These are phyloP conservation scores for Termitomyces sp. DNA, from an alignment of 768 basidiomycete species.

Conservation along the genomic window DNA sequence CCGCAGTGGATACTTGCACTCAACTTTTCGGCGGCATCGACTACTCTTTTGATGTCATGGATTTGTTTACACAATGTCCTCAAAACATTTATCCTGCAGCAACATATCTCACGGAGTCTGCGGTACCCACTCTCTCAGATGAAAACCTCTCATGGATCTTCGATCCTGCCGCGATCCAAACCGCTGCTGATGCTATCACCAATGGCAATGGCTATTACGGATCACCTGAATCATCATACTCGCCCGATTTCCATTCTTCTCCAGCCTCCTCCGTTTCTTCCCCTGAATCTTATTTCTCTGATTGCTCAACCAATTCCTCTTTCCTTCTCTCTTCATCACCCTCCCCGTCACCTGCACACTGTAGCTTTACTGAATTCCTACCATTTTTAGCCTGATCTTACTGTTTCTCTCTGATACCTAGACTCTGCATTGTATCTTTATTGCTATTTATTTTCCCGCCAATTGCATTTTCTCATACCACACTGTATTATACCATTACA, in stretches of 20 bases:
- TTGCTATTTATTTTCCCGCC: not conserved
- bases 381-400: too few relatives aligned
- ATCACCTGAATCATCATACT: not conserved
- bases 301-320: not conserved
- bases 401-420: not conserved
- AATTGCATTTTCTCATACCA: not conserved
- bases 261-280: not conserved
- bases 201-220: not conserved
- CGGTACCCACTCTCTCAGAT: not conserved
- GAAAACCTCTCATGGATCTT: not conserved
- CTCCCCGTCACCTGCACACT: not conserved
- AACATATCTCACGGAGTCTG: not conserved
- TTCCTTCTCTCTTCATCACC: not conserved
- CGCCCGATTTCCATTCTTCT: not conserved
- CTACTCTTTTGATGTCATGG: not conserved
- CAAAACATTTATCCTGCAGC: not conserved
- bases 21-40: not conserved
- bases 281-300: not conserved
- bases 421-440: not conserved
- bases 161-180: not conserved
- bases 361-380: not conserved
- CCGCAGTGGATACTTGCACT: not conserved
- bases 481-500: not conserved
- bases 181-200: not conserved
- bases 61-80: not conserved